Evolutionary conservation across 2,329 filamentous ascomycete genomes (phyloP).

Genomic region (Elsinoe batatas): DNA sequence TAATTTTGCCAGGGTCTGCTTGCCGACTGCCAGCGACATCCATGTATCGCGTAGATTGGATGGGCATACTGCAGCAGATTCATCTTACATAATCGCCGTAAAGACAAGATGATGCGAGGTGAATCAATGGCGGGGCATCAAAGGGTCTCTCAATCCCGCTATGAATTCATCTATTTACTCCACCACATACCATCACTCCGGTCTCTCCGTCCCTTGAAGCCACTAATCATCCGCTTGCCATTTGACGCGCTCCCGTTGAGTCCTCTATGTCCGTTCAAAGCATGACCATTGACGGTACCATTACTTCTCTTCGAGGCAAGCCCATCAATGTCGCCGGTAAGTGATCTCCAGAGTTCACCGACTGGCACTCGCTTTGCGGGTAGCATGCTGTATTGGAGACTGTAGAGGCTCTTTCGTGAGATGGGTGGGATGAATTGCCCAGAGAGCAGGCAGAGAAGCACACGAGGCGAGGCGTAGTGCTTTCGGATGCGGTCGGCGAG

Average conservation of each 20-base stretch:
- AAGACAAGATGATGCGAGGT: too few relatives aligned
- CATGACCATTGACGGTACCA: constrained; percentile 20
- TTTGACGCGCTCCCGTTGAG: constrained; percentile 1
- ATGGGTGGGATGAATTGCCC: constrained; percentile 93
- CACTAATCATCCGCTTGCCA: constrained; percentile 13
- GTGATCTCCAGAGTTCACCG: constrained; percentile 64
- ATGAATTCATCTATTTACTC: constrained; percentile 17
- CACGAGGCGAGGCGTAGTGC: constrained; percentile 84
- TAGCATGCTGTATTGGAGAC: constrained; percentile 95
- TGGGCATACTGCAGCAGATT: too few relatives aligned
- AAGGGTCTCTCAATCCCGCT: not conserved
- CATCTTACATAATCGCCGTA: too few relatives aligned
- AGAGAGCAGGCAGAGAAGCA: constrained; percentile 77
- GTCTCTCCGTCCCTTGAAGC: constrained; percentile 16
- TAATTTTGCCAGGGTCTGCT: not conserved
- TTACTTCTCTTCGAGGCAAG: constrained; percentile 14
- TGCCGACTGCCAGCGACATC: not conserved
- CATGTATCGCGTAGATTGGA: not conserved
- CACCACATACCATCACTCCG: constrained; percentile 21
- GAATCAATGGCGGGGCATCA: not conserved
- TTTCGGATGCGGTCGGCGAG: constrained; percentile 85
- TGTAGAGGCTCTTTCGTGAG: constrained; percentile 88
- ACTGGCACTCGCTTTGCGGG: constrained; percentile 72
- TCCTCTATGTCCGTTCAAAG: constrained; percentile 12
- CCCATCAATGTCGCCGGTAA: constrained; percentile 18